Evolutionary conservation across 208 protist species (phyloP), one percentile per base, ranked within the genome.

Genomic region (Trypanosoma mega): DNA sequence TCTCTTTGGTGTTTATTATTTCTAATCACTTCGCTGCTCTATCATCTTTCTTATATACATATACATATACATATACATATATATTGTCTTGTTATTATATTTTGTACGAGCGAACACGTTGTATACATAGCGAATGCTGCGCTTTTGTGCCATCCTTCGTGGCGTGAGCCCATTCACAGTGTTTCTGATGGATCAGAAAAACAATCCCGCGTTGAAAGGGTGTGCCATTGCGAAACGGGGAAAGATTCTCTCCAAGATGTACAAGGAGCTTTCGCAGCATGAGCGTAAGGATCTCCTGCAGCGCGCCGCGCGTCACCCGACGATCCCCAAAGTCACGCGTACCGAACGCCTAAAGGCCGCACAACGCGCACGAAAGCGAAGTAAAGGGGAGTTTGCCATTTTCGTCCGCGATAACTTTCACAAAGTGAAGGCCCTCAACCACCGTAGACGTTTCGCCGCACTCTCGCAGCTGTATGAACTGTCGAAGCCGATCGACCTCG

Each of bases 181-280:
- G 31, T 95, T 95, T 44, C 63, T 95, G 59, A 95, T 92, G 81
- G 88, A 95, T 49, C 82, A 95, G 59, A 89, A 87, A 68, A 91
- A 74, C 59, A 91, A 95, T 64, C 80, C 88, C 3, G 68, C 59
- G 3, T 72, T 95, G 41, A 72, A 89, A 45, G 88, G 85, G 16
- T 60, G 81, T 29, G 58, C 80, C 41, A 88, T 92, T 36, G 74
- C 53, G 1, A 74, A 87, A 43, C 79, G 88, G 2, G 88, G 75
- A 2, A 63, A 71, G 11, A 63, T 82, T 43, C 73, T 92, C 41
- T 86, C 86, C 18, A 89, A 91, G 66, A 86, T 95, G 76, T 95
- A 95, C 72, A 90, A 88, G 63, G 62, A 68, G 11, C 77, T 95
- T 7, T 74, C 80, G 3, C 55, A 67, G 49, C 72, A 72, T 49